A percentile compares a stretch with the other conserved stretches of the same genome.
phyloP scores from a whole-genome alignment of 2,329 filamentous ascomycete genomes.

The Diaporthe longicolla region DNA sequence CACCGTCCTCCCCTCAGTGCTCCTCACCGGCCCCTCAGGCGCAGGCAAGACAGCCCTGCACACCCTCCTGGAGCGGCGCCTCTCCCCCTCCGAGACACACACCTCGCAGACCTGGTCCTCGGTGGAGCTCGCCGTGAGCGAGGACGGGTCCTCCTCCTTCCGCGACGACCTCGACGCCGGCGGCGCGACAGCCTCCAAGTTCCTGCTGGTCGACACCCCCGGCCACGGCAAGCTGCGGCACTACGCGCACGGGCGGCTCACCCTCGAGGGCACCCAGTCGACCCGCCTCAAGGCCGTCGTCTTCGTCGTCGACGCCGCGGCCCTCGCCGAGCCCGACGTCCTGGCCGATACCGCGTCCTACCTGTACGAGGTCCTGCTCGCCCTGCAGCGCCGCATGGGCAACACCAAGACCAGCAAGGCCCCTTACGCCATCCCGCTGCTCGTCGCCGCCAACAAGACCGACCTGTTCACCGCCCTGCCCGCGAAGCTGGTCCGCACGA shows the following conservation, averaged over 20 bases:
- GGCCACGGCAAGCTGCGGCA: constrained; percentile 94
- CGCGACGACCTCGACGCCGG: constrained; percentile 69
- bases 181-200: constrained; percentile 73
- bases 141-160: constrained; percentile 62
- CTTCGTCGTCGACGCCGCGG: constrained; percentile 90
- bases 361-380: constrained; percentile 89
- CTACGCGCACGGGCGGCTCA: constrained; percentile 70
- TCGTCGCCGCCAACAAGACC: constrained; percentile 94
- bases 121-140: constrained; percentile 69
- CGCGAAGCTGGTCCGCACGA: constrained; percentile 78
- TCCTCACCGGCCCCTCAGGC: constrained; percentile 85
- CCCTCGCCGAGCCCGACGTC: constrained; percentile 69
- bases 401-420: constrained; percentile 61
- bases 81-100: constrained; percentile 63
- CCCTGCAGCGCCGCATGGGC: constrained; percentile 77
- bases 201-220: constrained; percentile 88
- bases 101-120: constrained; percentile 66
- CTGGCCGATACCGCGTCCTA: constrained; percentile 84
- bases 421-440: constrained; percentile 75
- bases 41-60: constrained; percentile 90
- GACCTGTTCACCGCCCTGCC: constrained; percentile 96
- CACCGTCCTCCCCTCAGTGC: constrained; percentile 79
- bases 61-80: constrained; percentile 77
- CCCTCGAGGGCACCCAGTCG: constrained; percentile 49
- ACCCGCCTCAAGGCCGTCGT: constrained; percentile 78